phyloP scores from a whole-genome alignment of 768 basidiomycete genomes.

The Gymnopilus dilepis region DNA sequence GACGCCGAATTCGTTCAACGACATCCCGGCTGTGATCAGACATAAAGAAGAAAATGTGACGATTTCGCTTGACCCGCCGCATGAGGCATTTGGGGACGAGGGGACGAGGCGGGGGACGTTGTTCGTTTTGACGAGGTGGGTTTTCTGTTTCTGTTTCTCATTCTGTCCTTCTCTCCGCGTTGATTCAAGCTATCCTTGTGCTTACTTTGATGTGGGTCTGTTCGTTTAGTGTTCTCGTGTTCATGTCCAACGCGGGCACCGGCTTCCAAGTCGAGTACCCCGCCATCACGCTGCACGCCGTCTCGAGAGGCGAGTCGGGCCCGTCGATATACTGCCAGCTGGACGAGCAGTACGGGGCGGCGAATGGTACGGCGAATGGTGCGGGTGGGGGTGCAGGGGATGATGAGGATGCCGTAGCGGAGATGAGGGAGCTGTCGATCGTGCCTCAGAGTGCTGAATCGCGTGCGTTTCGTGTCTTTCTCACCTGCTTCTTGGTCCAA shows the following conservation, averaged over 20 bases:
- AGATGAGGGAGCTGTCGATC: slow-evolving; percentile 85
- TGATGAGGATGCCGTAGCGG: slow-evolving; percentile 42
- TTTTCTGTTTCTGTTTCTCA: slow-evolving; percentile 4
- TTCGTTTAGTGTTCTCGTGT: slow-evolving; percentile 72
- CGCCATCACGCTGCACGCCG: slow-evolving; percentile 90
- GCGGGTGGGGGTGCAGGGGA: slow-evolving; percentile 39
- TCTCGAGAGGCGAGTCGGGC: slow-evolving; percentile 69
- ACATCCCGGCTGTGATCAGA: slow-evolving; percentile 83
- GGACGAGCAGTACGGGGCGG: slow-evolving; percentile 62
- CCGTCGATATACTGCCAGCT: slow-evolving; percentile 94
- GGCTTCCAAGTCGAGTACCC: slow-evolving; percentile 91
- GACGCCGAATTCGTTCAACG: slow-evolving; percentile 83
- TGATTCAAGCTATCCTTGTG: too few relatives aligned
- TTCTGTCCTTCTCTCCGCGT: slow-evolving; percentile 5
- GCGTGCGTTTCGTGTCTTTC: slow-evolving; percentile 51
- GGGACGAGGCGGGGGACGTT: slow-evolving; percentile 68
- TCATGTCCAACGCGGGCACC: slow-evolving; percentile 69
- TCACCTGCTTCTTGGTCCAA: not conserved
- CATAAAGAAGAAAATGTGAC: slow-evolving; percentile 77
- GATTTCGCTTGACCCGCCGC: slow-evolving; percentile 69
- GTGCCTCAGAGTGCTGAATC: slow-evolving; percentile 61
- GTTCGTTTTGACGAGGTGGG: slow-evolving; percentile 86
- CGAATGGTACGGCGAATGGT: slow-evolving; percentile 44
- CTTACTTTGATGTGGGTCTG: not conserved
- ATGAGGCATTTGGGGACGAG: slow-evolving; percentile 59